Evolutionary conservation across 805 yeast genomes (phyloP).

Genomic region (Candida ponderosae): DNA sequence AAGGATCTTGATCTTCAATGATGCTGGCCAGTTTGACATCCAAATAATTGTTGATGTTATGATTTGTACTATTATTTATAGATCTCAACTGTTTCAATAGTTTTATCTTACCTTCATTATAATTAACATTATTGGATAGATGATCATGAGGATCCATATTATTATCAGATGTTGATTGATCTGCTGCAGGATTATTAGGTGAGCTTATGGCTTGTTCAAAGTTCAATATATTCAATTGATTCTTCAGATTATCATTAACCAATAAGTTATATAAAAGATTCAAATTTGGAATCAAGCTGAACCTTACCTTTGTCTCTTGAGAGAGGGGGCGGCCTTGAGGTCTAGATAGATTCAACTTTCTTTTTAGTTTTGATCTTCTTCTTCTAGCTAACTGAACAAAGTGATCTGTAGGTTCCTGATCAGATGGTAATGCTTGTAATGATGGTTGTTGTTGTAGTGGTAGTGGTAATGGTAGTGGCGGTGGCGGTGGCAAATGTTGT

Average conservation of each 20-base stretch:
- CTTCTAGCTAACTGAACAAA: slow-evolving; percentile 20
- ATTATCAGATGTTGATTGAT: too few relatives aligned
- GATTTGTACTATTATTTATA: neutral
- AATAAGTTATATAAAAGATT: slow-evolving; percentile 35
- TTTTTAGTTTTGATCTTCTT: slow-evolving; percentile 13
- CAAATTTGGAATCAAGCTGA: slow-evolving; percentile 38
- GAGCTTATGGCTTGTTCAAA: too few relatives aligned
- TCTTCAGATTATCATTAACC: slow-evolving; percentile 22
- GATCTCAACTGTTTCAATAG: neutral
- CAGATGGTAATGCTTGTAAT: slow-evolving; percentile 1
- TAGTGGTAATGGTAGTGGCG: neutral
- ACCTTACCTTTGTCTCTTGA: slow-evolving; percentile 41
- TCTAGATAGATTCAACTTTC: slow-evolving; percentile 12
- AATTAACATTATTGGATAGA: too few relatives aligned
- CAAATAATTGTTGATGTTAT: too few relatives aligned
- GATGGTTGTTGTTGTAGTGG: neutral
- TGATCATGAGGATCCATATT: too few relatives aligned
- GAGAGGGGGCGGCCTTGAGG: slow-evolving; percentile 37
- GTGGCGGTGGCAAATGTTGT: too few relatives aligned
- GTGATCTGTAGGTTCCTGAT: slow-evolving; percentile 2
- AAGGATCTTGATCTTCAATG: neutral
- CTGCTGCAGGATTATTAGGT: too few relatives aligned
- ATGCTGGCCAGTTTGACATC: neutral
- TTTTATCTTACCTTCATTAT: slow-evolving; percentile 2
- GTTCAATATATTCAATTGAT: slow-evolving; percentile 16